Percentiles rank a stretch among this genome's conserved stretches.
Conservation (phyloP, 2,329 filamentous ascomycete genomes). For the Talaromyces sp. region DNA sequence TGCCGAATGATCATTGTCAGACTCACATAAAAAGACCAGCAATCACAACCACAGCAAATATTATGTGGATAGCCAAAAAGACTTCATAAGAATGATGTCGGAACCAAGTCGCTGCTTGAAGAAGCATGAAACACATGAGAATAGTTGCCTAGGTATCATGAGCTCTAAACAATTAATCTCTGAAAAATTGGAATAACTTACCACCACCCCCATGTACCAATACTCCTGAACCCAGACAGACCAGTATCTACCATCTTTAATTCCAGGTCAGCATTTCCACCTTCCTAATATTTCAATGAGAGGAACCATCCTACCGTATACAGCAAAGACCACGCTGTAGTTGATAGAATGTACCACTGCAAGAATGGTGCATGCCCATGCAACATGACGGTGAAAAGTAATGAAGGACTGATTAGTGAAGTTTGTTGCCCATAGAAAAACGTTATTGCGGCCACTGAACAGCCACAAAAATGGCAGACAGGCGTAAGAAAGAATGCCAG, state of each 20-base stretch:
- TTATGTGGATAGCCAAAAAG: constrained; percentile 44
- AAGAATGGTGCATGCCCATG: constrained; percentile 60
- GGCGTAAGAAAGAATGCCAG: constrained; percentile 63
- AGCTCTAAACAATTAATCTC: background rate
- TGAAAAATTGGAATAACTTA: constrained; percentile 16
- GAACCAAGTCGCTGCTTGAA: constrained; percentile 7
- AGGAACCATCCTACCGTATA: constrained; percentile 18
- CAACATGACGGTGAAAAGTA: constrained; percentile 66
- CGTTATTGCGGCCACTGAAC: constrained; percentile 66
- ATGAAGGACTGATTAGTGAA: constrained; percentile 67
- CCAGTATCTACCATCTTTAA: background rate
- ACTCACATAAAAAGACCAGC: constrained; percentile 41
- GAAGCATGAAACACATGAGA: constrained; percentile 5
- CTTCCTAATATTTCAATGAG: constrained; percentile 1
- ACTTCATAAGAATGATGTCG: constrained; percentile 43
- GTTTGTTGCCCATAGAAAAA: constrained; percentile 64
- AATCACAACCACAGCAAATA: constrained; percentile 41
- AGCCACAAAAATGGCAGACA: constrained; percentile 66
- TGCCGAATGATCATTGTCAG: background rate
- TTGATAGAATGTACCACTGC: constrained; percentile 64
- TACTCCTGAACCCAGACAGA: constrained; percentile 2
- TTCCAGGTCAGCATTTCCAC: background rate
- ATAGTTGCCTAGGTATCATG: constrained; percentile 3
- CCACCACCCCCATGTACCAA: constrained; percentile 23
- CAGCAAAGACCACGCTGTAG: constrained; percentile 49